phyloP scores from a whole-genome alignment of 1,284 basidiomycete genomes.

The Irpex sp. region DNA sequence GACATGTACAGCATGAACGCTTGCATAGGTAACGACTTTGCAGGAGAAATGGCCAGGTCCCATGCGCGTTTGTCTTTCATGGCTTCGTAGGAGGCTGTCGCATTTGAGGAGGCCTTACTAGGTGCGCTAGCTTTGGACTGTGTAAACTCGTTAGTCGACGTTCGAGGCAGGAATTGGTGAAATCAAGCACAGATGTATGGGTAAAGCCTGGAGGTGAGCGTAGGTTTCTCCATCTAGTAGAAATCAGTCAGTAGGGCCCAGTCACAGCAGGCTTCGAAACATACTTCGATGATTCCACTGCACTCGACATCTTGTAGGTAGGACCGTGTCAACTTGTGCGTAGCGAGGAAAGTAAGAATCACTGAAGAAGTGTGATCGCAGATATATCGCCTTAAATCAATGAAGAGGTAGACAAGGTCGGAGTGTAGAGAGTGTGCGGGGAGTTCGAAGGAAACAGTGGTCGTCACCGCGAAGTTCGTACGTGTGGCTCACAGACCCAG shows the following conservation, averaged over 20 bases:
- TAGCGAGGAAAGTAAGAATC: background rate
- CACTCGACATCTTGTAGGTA: background rate
- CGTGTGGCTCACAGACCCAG: too few species aligned
- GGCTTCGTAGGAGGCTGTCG: constrained; percentile 48
- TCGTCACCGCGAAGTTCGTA: background rate
- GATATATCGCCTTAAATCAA: background rate
- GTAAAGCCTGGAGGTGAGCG: constrained; percentile 7
- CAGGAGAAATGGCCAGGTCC: constrained; percentile 82
- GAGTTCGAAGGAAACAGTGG: background rate
- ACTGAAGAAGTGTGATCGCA: background rate
- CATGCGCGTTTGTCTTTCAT: constrained; percentile 83
- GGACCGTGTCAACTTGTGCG: background rate
- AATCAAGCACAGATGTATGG: constrained; percentile 7
- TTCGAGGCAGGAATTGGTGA: constrained; percentile 18
- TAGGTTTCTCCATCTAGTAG: background rate
- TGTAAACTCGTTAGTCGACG: constrained; percentile 5
- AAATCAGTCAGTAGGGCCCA: constrained; percentile 6
- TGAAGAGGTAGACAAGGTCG: background rate
- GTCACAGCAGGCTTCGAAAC: background rate
- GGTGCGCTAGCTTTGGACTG: constrained; percentile 36
- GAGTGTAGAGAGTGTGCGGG: background rate
- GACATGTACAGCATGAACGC: constrained; percentile 97
- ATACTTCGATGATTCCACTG: background rate
- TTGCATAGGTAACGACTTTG: constrained; percentile 90
- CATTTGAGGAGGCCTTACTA: constrained; percentile 34